Evolutionary conservation across 139 green algal genomes (phyloP), one percentile per base, ranked within the genome.

Genomic region (Chlorella sorokiniana): DNA sequence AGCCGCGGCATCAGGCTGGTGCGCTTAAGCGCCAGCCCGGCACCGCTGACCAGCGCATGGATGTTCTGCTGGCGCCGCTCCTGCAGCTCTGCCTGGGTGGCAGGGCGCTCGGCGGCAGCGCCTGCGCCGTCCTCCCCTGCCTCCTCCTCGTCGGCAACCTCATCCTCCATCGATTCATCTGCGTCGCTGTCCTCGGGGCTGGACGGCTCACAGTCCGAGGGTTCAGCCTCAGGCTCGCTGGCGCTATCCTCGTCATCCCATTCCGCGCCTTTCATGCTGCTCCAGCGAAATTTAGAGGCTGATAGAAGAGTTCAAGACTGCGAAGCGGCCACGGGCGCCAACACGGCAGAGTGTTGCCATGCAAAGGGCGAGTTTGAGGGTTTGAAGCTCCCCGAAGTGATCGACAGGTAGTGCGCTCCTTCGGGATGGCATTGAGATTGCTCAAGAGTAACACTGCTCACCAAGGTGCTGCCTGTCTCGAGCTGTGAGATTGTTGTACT

Each of bases 41-140:
- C 88, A 74, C 91, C 88, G 71, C 40, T 83, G 25, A 94, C 48
- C 33, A 94, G 73, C 0, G 91, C 91, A 48, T 82, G 79, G 68
- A 95, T 90, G 76, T 95, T 95, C 4, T 81, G 84, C 73, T 85
- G 84, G 3, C 89, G 75, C 14, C 70, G 67, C 76, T 76, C 61
- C 61, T 81, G 44, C 44, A 64, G 37, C 7, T 68, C 61, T 11
- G 51, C 14, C 42, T 62, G 41, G 3, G 79, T 69, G 40, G 48
- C 35, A 38, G 65, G 56, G 6, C 20, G 38, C 18, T 69, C 51
- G 11, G 71, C 76, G 2, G 51, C 76, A 9, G 71, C 61, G 10
- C 23, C 35, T 10, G n/a, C 3, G 42, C 71, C 71, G 73, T 38
- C 35, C 38, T 25, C 59, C 27, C 59, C 56, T 7, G 45, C n/a